Conservation (phyloP, 2,329 filamentous ascomycete genomes). For the Rutstroemia sydowiana region DNA sequence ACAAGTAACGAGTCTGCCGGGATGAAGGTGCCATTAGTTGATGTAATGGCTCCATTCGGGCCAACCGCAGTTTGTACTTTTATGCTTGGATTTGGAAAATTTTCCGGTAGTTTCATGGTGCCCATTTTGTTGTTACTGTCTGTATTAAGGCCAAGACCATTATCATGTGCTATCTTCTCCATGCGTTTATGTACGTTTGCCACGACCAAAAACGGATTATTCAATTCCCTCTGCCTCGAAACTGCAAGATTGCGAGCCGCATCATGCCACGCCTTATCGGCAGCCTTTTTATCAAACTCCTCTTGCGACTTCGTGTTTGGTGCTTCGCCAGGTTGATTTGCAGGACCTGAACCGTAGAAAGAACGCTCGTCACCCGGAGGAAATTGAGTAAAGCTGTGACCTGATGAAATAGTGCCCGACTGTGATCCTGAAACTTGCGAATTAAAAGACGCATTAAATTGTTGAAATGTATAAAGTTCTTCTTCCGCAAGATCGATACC, state of each 20-base stretch:
- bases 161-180: conserved; percentile 50
- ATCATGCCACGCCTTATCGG: conserved; percentile 57
- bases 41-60: conserved; percentile 55
- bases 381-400: conserved; percentile 46
- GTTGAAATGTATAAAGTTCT: conserved; percentile 69
- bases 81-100: conserved; percentile 31
- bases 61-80: conserved; percentile 50
- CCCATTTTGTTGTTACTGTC: conserved; percentile 48
- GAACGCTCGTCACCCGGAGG: conserved; percentile 46
- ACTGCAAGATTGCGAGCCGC: conserved; percentile 50
- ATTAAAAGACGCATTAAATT: conserved; percentile 49
- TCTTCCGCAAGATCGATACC: conserved; percentile 84
- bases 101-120: conserved; percentile 25
- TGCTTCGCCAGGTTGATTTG: conserved; percentile 52
- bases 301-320: conserved; percentile 45
- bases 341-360: conserved; percentile 58
- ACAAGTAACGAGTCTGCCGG: conserved; percentile 69
- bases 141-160: conserved; percentile 48
- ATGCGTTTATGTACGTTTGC: conserved; percentile 35
- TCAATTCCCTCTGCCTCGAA: conserved; percentile 49
- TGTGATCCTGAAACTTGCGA: conserved; percentile 36
- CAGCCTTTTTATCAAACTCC: conserved; percentile 57
- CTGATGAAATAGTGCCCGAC: conserved; percentile 34
- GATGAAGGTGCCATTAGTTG: conserved; percentile 61
- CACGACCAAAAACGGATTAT: conserved; percentile 42